Percentiles rank a stretch among this genome's conserved stretches.
phyloP scores from a whole-genome alignment of 2,329 filamentous ascomycete species.

The Aspergillus amoenus region DNA sequence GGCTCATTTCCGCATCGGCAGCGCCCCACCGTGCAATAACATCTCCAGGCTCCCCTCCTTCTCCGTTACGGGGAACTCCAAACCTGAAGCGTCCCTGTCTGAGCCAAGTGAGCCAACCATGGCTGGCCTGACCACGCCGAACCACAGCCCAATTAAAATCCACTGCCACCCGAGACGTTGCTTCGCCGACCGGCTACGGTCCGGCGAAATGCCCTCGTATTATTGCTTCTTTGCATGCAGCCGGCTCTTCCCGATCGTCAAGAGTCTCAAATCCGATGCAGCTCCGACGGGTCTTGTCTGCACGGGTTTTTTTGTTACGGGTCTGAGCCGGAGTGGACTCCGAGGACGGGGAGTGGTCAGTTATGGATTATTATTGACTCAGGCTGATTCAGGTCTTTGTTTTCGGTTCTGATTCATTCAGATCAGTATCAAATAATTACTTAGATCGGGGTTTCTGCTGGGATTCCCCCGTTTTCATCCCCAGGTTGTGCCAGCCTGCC shows the following conservation, averaged over 20 bases:
- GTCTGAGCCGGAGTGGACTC: no score
- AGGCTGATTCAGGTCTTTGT: background rate
- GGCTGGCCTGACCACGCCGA: background rate
- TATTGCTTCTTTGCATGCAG: background rate
- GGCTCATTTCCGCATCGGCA: background rate
- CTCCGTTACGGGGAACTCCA: no score
- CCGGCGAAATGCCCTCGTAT: background rate
- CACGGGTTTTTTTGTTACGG: no score
- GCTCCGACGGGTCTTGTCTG: no score
- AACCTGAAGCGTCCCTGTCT: no score
- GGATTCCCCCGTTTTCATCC: background rate
- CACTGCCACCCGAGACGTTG: background rate
- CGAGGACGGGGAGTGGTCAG: no score
- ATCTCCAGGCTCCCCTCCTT: background rate
- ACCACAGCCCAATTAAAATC: background rate
- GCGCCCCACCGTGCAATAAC: background rate
- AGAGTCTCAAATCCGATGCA: background rate
- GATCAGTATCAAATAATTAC: background rate
- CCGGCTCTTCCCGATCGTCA: background rate
- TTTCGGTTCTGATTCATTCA: no score
- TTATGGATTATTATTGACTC: no score
- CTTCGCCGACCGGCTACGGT: background rate
- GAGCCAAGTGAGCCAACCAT: no score
- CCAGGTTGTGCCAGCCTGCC: background rate
- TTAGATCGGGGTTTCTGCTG: background rate